Evolutionary conservation across 306 rosid species (phyloP).

Genomic region (Corylus heterophylla): DNA sequence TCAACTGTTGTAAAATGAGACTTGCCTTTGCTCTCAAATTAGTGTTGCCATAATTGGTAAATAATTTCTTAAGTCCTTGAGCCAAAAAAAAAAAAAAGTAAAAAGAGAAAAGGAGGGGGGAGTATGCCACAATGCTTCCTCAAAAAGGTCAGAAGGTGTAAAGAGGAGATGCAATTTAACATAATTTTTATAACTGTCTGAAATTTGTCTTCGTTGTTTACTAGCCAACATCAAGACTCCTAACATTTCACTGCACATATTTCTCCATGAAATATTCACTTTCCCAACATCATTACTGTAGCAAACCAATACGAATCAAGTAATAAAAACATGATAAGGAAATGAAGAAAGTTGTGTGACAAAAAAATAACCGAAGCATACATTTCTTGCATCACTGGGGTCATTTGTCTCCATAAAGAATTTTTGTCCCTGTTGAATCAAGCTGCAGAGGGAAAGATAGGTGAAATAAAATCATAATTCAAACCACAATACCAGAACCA

Average conservation of each 20-base stretch:
- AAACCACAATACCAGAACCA: conserved; percentile 21
- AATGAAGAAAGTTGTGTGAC: conserved; percentile 9
- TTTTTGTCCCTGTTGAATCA: conserved; percentile 88
- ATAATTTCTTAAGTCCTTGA: conserved; percentile 14
- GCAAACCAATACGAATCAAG: conserved; percentile 11
- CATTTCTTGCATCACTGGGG: conserved; percentile 78
- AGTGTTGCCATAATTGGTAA: conserved; percentile 6
- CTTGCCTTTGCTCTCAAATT: background rate
- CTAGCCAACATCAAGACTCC: background rate
- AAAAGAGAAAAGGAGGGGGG: background rate
- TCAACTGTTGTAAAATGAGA: conserved; percentile 20
- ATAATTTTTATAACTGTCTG: background rate
- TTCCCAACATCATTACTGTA: conserved; percentile 13
- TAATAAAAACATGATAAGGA: conserved; percentile 21
- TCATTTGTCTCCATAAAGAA: conserved; percentile 72
- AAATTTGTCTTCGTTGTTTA: conserved; percentile 16
- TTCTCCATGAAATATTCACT: conserved; percentile 19
- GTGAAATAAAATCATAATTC: conserved; percentile 29
- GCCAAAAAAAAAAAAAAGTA: conserved; percentile 19
- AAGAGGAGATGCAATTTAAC: background rate
- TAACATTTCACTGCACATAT: conserved; percentile 22
- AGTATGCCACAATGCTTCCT: conserved; percentile 9
- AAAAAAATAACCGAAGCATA: conserved; percentile 53
- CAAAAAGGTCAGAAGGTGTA: background rate
- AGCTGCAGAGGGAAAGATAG: conserved; percentile 60